phyloP scores from a whole-genome alignment of 2,329 filamentous ascomycete genomes.

The Penicillium sp. region DNA sequence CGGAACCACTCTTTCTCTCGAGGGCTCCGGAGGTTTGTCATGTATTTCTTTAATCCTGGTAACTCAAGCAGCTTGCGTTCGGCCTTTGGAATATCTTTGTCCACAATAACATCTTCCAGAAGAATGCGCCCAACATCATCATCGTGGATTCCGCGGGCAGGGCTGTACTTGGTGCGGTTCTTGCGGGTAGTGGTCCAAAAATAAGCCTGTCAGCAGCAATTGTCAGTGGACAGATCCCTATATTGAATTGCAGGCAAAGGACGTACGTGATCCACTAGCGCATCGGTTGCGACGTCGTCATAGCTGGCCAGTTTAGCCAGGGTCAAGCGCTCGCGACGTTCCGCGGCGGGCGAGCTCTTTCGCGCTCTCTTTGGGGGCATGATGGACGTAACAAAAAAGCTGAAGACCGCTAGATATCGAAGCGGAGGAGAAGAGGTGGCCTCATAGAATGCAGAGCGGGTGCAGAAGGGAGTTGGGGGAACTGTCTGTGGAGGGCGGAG shows the following conservation, averaged over 20 bases:
- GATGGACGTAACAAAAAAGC: constrained; percentile 4
- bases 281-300: constrained; percentile 94
- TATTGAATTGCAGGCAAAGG: constrained; percentile 5
- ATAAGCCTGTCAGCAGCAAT: constrained; percentile 62
- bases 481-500: neutral
- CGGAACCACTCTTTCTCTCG: constrained; percentile 85
- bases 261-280: constrained; percentile 89
- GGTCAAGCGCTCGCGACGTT: constrained; percentile 68
- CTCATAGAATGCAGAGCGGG: constrained; percentile 8
- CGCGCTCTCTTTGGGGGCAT: constrained; percentile 40
- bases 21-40: constrained; percentile 63
- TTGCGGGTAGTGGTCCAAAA: constrained; percentile 98
- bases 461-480: neutral
- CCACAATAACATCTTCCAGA: constrained; percentile 66
- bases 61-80: constrained; percentile 70
- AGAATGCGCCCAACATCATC: constrained; percentile 60
- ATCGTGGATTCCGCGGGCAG: constrained; percentile 73
- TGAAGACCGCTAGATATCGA: neutral
- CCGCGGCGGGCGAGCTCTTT: constrained; percentile 27
- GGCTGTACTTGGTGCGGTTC: constrained; percentile 81
- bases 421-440: neutral
- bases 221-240: constrained; percentile 13
- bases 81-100: constrained; percentile 67
- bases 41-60: constrained; percentile 70
- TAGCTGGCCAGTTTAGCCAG: constrained; percentile 85